These are phyloP conservation scores for Phytophthora litchii DNA, from an alignment of 352 stramenopile species.

Conservation along the genomic window DNA sequence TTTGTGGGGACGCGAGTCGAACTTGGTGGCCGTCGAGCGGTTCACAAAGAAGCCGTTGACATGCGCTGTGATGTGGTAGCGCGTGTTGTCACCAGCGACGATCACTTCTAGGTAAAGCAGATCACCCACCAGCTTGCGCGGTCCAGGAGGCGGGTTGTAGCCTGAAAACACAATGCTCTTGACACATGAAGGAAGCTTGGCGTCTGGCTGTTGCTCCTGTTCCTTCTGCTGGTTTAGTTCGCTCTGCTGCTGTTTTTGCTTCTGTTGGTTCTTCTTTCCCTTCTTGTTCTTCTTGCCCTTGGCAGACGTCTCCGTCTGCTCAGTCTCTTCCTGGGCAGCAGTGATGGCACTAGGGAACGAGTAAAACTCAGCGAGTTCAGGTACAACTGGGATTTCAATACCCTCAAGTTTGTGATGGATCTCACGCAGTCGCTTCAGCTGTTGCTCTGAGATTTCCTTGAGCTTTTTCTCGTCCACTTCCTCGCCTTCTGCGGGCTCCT, in stretches of 20 bases:
- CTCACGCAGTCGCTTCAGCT: constrained; percentile 77
- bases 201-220: constrained; percentile 44
- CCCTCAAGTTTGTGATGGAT: constrained; percentile 86
- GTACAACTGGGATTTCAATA: constrained; percentile 68
- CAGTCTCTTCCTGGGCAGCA: constrained; percentile 10
- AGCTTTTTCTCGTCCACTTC: constrained; percentile 57
- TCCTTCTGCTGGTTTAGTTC: constrained; percentile 41
- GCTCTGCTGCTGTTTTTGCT: constrained; percentile 30
- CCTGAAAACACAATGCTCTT: constrained; percentile 93
- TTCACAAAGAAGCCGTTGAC: constrained; percentile 96
- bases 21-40: constrained; percentile 70
- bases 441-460: constrained; percentile 81
- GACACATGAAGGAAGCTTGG: constrained; percentile 83
- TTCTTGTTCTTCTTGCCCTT: constrained; percentile 52
- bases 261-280: constrained; percentile 44
- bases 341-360: constrained; percentile 33
- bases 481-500: constrained; percentile 22
- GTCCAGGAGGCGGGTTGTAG: constrained; percentile 94
- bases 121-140: constrained; percentile 92
- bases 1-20: constrained; percentile 80
- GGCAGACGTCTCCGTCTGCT: constrained; percentile 28
- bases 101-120: constrained; percentile 94
- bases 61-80: constrained; percentile 90
- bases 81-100: constrained; percentile 62
- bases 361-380: constrained; percentile 78